A percentile compares a stretch with the other conserved stretches of the same genome.
Conservation (phyloP, 768 basidiomycete genomes). For the Pulveroboletus sp. region DNA sequence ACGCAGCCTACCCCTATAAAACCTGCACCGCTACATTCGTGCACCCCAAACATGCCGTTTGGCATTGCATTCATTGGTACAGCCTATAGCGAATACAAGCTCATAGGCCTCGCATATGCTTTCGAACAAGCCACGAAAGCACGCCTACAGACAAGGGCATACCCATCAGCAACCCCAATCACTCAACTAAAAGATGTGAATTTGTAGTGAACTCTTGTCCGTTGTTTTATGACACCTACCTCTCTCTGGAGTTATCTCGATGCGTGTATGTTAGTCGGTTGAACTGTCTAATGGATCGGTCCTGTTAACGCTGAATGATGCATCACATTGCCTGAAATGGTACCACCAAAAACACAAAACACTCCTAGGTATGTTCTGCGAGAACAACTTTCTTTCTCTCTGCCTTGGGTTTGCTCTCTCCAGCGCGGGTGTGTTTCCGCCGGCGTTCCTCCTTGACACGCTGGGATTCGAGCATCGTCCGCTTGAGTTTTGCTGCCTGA, state of each 20-base stretch:
- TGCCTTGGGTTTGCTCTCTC: slow-evolving; percentile 82
- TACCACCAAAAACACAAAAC: slow-evolving; percentile 11
- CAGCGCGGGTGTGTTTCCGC: slow-evolving; percentile 82
- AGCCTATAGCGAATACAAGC: slow-evolving; percentile 54
- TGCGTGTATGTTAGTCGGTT: slow-evolving; percentile 2
- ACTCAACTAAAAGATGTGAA: slow-evolving; percentile 45
- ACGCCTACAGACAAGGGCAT: slow-evolving; percentile 45
- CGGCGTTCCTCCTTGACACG: slow-evolving; percentile 93
- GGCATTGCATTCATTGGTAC: slow-evolving; percentile 62
- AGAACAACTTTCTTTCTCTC: slow-evolving; percentile 88
- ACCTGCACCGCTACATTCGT: slow-evolving; percentile 37
- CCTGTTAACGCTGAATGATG: neutral
- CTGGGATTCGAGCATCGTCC: slow-evolving; percentile 86
- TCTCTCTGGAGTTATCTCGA: too few species aligned
- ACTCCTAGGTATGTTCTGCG: slow-evolving; percentile 56
- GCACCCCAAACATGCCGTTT: slow-evolving; percentile 50
- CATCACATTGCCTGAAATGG: slow-evolving; percentile 6
- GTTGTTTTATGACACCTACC: neutral
- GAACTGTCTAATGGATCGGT: neutral
- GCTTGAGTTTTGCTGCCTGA: slow-evolving; percentile 81
- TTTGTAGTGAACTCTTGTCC: slow-evolving; percentile 2
- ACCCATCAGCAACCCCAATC: slow-evolving; percentile 49
- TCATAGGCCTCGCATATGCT: slow-evolving; percentile 58
- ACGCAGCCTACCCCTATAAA: slow-evolving; percentile 37
- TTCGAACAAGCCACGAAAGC: slow-evolving; percentile 63